These are phyloP conservation scores for Breynia disticha DNA, from an alignment of 441 rosid species.

Conservation along the genomic window DNA sequence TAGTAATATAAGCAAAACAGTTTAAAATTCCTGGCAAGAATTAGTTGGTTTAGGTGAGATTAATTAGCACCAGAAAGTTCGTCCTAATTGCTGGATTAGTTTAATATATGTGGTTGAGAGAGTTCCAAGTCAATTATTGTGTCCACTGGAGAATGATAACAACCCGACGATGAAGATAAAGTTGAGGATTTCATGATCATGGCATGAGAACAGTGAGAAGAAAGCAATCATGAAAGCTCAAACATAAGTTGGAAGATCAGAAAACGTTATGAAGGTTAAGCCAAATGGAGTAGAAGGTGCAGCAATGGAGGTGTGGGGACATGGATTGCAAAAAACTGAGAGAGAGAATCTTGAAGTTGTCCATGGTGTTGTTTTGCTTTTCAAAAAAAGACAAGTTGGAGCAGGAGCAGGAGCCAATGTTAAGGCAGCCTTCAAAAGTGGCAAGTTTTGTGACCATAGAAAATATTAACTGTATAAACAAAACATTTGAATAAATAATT, in stretches of 20 bases:
- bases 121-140: background rate
- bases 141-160: background rate
- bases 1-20: conserved; percentile 1
- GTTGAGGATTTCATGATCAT: background rate
- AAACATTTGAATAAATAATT: no score
- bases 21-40: conserved; percentile 5
- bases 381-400: conserved; percentile 15
- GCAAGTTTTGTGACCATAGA: no score
- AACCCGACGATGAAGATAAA: background rate
- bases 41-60: conserved; percentile 44
- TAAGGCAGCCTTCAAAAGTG: background rate
- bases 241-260: background rate
- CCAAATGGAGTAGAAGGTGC: conserved; percentile 15
- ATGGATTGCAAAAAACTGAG: conserved; percentile 1
- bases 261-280: conserved; percentile 1
- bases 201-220: background rate
- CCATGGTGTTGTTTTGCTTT: conserved; percentile 8
- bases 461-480: no score
- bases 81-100: conserved; percentile 13
- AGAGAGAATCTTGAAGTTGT: conserved; percentile 17
- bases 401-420: conserved; percentile 14
- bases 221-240: background rate
- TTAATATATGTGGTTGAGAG: background rate
- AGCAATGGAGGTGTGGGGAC: conserved; percentile 13
- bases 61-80: conserved; percentile 26